Evolutionary conservation across 306 rosid genomes (phyloP), one percentile per base, ranked within the genome.

Genomic region (Fragaria ananassa): DNA sequence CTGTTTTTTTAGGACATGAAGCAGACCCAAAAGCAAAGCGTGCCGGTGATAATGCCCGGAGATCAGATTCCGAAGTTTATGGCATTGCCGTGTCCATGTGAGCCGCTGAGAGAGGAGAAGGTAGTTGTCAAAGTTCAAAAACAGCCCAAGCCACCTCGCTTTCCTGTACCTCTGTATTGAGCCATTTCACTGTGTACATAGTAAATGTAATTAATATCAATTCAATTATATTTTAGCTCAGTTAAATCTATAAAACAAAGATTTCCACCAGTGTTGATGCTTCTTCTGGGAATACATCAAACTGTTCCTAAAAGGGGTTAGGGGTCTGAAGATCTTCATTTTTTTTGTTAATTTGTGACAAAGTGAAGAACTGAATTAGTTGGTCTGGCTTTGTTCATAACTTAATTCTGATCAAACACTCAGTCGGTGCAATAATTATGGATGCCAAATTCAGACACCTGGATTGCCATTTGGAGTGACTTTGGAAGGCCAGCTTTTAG

Each of bases 31-130:
- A 85, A 85, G 50, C 80, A 87, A 18, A 95, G 96, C 72, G 44
- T 92, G 76, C 85, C 98, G 15, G 98, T 95, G 62, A 23, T 95
- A 87, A 95, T 95, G 98, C 97, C 97, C 0, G 98, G 98, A 2
- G 97, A 95, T 66, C 74, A 69, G 11, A 71, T 92, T 0, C 98
- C 98, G 0, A 95, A 85, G 68, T 95, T 95, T 71, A 92, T 95
- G 54, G 98, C 98, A 27, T 81, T 88, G 92, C 97, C 98, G 0
- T 95, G 96, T 60, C 98, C 98, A 0, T 68, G 97, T 23, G 86
- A 86, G 66, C 95, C 89, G 21, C 81, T 80, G 6, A 83, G 80
- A 11, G 88, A 81, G 6, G 93, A 88, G 49, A 84, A 74, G 53
- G 41, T 86, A 12, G 46, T 68, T 4, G 78, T 86, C n/a, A 77